phyloP scores from a whole-genome alignment of 2,329 filamentous ascomycete genomes.

The Monosporascus ibericus region DNA sequence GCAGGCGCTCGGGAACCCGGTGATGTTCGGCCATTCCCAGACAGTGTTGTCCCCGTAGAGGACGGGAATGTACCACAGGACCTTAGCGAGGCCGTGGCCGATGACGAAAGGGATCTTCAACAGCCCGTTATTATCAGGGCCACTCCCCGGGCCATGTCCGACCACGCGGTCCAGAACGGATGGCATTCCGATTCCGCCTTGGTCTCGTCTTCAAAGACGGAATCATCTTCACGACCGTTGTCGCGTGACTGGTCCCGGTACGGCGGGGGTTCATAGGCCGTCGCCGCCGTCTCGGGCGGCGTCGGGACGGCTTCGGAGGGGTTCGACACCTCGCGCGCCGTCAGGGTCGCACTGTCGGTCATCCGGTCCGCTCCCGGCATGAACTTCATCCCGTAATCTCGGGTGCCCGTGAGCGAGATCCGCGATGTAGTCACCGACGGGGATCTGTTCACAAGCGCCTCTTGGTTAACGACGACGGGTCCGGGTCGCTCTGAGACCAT shows the following conservation, averaged over 20 bases:
- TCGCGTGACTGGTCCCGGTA: conserved; percentile 7
- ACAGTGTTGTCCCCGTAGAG: conserved; percentile 11
- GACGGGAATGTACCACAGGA: conserved; percentile 10
- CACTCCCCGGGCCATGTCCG: conserved; percentile 9
- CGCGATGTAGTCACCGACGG: conserved; percentile 12
- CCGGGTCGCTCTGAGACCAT: neutral
- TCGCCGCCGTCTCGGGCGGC: neutral
- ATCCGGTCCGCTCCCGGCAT: conserved; percentile 8
- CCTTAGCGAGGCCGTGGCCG: conserved; percentile 11
- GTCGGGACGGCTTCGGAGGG: neutral
- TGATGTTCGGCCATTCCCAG: conserved; percentile 12
- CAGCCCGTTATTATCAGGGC: conserved; percentile 5
- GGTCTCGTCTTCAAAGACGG: conserved; percentile 1
- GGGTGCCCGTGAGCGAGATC: conserved; percentile 10
- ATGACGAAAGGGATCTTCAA: conserved; percentile 11
- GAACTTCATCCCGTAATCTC: conserved; percentile 15
- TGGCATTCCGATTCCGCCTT: conserved; percentile 12
- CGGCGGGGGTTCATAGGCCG: conserved; percentile 3
- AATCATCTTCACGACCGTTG: neutral
- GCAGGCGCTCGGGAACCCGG: conserved; percentile 10
- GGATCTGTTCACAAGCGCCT: conserved; percentile 5
- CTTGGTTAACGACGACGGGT: neutral
- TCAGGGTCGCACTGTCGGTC: neutral
- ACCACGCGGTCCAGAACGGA: conserved; percentile 14
- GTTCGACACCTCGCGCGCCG: neutral